These are phyloP conservation scores for Pseudonectria buxi DNA, from an alignment of 2,329 filamentous ascomycete species.

Conservation along the genomic window DNA sequence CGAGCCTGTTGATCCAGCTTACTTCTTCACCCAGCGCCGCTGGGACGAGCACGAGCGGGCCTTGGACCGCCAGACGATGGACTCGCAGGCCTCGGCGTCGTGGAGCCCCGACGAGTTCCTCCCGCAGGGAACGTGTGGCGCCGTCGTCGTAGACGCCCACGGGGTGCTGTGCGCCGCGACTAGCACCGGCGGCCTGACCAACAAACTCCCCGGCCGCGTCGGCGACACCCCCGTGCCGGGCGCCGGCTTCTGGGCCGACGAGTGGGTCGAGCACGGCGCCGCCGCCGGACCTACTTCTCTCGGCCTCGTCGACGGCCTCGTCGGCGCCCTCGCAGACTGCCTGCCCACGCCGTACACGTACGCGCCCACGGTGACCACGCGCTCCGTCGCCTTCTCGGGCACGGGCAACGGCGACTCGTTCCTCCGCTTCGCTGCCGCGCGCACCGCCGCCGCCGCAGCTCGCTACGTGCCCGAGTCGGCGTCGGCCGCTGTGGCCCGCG, in stretches of 20 bases:
- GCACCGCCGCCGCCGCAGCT: slow-evolving; percentile 67
- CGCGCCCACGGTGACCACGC: slow-evolving; percentile 22
- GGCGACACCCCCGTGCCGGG: slow-evolving; percentile 81
- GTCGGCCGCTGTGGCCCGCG: slow-evolving; percentile 50
- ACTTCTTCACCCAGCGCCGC: slow-evolving; percentile 71
- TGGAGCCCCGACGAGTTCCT: slow-evolving; percentile 62
- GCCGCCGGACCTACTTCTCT: background rate
- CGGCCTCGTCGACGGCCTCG: slow-evolving; percentile 37
- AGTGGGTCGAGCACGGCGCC: slow-evolving; percentile 58
- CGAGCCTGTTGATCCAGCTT: slow-evolving; percentile 60
- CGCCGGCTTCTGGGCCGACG: slow-evolving; percentile 84
- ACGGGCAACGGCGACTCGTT: slow-evolving; percentile 90
- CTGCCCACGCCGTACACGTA: slow-evolving; percentile 44
- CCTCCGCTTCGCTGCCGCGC: slow-evolving; percentile 61
- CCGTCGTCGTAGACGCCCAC: slow-evolving; percentile 70
- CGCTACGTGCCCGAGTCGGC: slow-evolving; percentile 52
- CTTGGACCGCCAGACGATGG: slow-evolving; percentile 40
- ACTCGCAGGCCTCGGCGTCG: slow-evolving; percentile 30
- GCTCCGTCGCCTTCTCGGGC: slow-evolving; percentile 59
- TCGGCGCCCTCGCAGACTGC: slow-evolving; percentile 51
- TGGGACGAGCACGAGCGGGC: slow-evolving; percentile 73
- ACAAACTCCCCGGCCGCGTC: slow-evolving; percentile 78
- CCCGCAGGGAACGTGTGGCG: slow-evolving; percentile 78
- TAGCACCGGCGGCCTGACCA: slow-evolving; percentile 73
- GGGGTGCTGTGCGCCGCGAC: slow-evolving; percentile 66